Base-by-base conservation (phyloP, 371 early-diverging fungal species). In the Mortierella sp. region DNA sequence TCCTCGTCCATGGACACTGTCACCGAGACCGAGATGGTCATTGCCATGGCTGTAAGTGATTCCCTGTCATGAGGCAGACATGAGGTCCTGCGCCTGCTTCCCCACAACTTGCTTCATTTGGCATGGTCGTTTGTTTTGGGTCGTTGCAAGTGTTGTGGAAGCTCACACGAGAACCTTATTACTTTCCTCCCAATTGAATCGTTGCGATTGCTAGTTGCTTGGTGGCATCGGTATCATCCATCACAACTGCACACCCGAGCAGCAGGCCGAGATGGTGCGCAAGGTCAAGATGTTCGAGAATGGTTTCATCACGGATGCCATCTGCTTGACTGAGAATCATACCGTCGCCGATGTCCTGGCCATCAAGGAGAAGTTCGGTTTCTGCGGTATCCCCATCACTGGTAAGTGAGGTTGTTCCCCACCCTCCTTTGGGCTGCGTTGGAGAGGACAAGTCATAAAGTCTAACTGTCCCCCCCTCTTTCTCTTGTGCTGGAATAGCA, bases 1-100 rank as follows among this genome's bases (percentile, higher is more conserved):
- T 94, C 95, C 25, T 90, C 92, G 64, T 97, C 98, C 65, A 98
- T 98, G 98, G 98, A 98, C 82, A 98, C 98, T 48, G 98, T 98
- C 39, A 97, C 98, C 39, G 98, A 98, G 84, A 82, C 94, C 31
- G 91, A 93, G 25, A 98, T 98, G 98, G 98, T 97, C 60, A 95
- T 97, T 76, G 89, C 93, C 67, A 95, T 98, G 95, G 97, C 97
- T 58, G 86, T 94, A 81, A 90, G 88, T 83, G 41, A 21, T 41
- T 28, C 12, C 34, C 27, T 2, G 46, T 45, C 40, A 61, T 27
- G 29, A 34, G 25, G 44, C 7, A 17, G 21, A 47, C 21, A 31
- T 29, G 22, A 25, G 25, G 24, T 67, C 17, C 52, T 31, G 17
- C 44, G 34, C 44, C 28, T n/a, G 4, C 56, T 57, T 63, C 74